These are phyloP conservation scores for Fusarium paranaense DNA, from an alignment of 2,329 filamentous ascomycete species.

Conservation along the genomic window DNA sequence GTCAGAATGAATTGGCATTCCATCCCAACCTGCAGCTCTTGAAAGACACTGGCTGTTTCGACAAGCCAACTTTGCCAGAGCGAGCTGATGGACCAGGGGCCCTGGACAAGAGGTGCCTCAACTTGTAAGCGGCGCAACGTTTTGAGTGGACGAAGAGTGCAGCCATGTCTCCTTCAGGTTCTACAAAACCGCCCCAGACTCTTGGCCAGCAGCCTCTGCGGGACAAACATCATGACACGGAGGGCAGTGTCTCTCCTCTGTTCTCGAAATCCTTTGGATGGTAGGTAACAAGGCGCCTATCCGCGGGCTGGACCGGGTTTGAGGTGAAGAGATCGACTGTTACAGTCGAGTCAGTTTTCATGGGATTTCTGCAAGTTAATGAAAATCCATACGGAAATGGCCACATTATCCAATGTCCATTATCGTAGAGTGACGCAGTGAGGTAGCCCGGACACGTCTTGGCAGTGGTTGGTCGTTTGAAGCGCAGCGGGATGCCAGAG, in stretches of 20 bases:
- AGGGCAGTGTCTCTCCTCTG: conserved; percentile 10
- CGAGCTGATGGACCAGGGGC: conserved; percentile 5
- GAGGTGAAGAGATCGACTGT: conserved; percentile 11
- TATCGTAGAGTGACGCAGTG: conserved; percentile 25
- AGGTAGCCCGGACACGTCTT: conserved; percentile 27
- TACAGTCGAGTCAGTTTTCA: conserved; percentile 8
- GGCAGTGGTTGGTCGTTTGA: conserved; percentile 25
- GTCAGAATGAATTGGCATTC: conserved; percentile 7
- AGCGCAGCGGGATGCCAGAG: conserved; percentile 12
- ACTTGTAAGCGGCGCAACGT: conserved; percentile 16
- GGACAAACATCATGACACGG: conserved; percentile 36
- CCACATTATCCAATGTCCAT: conserved; percentile 5
- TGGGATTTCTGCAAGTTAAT: conserved; percentile 10
- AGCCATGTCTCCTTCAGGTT: conserved; percentile 33
- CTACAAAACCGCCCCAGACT: conserved; percentile 25
- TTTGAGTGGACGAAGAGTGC: conserved; percentile 30
- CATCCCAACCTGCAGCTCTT: conserved; percentile 1
- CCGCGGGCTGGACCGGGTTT: neutral
- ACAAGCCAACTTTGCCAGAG: neutral
- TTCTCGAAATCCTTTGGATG: conserved; percentile 4
- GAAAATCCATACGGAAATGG: conserved; percentile 12
- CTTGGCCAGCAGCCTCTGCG: conserved; percentile 30
- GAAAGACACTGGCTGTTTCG: conserved; percentile 7
- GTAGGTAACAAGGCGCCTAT: conserved; percentile 12
- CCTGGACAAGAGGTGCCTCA: neutral